These are phyloP conservation scores for Bremia lactucae DNA, from an alignment of 352 stramenopile species.

Conservation along the genomic window DNA sequence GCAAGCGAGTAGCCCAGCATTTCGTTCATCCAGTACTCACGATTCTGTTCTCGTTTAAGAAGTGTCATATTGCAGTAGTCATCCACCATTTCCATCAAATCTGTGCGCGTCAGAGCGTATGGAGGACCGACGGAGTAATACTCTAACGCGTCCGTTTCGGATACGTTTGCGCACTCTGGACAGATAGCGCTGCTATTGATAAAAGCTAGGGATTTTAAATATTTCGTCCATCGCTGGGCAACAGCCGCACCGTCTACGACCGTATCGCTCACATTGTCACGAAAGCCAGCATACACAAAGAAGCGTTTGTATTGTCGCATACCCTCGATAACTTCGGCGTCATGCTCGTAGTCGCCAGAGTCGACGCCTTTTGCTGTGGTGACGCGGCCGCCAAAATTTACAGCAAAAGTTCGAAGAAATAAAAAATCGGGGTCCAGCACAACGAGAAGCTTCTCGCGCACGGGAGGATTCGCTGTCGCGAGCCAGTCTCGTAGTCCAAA, in stretches of 20 bases:
- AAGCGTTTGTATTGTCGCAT: slow-evolving; percentile 75
- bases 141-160: slow-evolving; percentile 29
- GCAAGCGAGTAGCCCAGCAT: slow-evolving; percentile 53
- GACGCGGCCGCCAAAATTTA: slow-evolving; percentile 55
- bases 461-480: slow-evolving; percentile 42
- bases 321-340: slow-evolving; percentile 58
- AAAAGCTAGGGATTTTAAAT: slow-evolving; percentile 24
- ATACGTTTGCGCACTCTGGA: slow-evolving; percentile 36
- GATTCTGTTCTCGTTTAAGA: slow-evolving; percentile 26
- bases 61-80: slow-evolving; percentile 63
- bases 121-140: slow-evolving; percentile 47
- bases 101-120: slow-evolving; percentile 43
- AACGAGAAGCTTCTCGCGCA: slow-evolving; percentile 43
- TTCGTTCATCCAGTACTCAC: slow-evolving; percentile 33
- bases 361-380: slow-evolving; percentile 38
- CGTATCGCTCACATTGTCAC: slow-evolving; percentile 29
- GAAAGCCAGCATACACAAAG: slow-evolving; percentile 61
- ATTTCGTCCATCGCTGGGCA: slow-evolving; percentile 39
- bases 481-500: slow-evolving; percentile 72
- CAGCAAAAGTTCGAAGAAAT: slow-evolving; percentile 49
- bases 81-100: slow-evolving; percentile 40
- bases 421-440: slow-evolving; percentile 65
- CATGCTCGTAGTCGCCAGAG: slow-evolving; percentile 43
- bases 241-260: slow-evolving; percentile 38
- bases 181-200: slow-evolving; percentile 44